Conservation (phyloP, 1,284 basidiomycete species). For the Moniliophthora roreri region DNA sequence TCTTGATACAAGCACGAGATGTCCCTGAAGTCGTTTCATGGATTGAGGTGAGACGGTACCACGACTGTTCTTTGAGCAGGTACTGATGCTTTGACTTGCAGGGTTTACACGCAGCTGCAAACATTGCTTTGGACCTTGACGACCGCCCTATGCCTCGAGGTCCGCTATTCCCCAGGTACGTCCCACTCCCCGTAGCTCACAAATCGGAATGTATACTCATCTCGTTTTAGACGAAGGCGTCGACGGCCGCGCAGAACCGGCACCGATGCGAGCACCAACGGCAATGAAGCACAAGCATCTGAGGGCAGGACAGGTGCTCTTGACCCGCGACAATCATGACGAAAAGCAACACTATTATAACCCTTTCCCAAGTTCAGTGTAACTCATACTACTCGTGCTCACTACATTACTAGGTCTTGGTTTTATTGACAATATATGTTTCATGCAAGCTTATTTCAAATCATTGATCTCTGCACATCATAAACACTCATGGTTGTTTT, state of each 20-base stretch:
- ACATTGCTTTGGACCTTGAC: conserved; percentile 91
- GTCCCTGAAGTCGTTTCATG: conserved; percentile 88
- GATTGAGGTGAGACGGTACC: conserved; percentile 83
- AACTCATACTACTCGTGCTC: no score
- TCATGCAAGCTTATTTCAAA: no score
- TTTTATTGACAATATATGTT: no score
- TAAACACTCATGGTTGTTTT: no score
- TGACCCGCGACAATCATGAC: not conserved
- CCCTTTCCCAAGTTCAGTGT: no score
- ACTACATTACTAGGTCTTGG: no score
- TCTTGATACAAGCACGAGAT: conserved; percentile 88
- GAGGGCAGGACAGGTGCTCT: not conserved
- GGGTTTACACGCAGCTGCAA: conserved; percentile 92
- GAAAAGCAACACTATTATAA: no score
- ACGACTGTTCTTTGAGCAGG: conserved; percentile 14
- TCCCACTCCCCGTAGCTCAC: no score
- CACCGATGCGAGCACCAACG: not conserved
- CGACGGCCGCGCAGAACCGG: conserved; percentile 28
- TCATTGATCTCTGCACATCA: no score
- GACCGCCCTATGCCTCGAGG: conserved; percentile 87
- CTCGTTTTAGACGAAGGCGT: conserved; percentile 32
- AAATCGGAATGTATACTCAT: conserved; percentile 9
- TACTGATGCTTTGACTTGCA: conserved; percentile 27
- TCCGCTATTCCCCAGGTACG: conserved; percentile 74
- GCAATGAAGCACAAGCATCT: not conserved